These are phyloP conservation scores for Colletotrichum graminicola DNA, from an alignment of 2,329 filamentous ascomycete species.

Conservation along the genomic window DNA sequence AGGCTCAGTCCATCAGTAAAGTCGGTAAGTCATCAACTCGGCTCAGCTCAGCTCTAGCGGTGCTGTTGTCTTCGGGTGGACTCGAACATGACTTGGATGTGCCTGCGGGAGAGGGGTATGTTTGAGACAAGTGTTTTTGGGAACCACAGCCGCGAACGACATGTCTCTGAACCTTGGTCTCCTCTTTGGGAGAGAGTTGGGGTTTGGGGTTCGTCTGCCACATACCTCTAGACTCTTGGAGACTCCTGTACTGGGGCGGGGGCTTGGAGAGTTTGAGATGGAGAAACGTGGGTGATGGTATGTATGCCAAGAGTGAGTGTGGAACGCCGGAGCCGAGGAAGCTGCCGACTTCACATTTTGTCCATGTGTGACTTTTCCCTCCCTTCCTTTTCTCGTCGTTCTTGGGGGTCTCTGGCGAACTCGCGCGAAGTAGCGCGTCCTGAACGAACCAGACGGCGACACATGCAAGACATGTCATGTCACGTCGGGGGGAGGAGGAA, in stretches of 20 bases:
- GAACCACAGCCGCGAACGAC: background rate
- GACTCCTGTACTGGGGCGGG: background rate
- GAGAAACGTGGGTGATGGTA: background rate
- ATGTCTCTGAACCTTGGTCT: background rate
- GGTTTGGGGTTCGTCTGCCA: background rate
- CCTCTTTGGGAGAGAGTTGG: background rate
- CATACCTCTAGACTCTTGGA: background rate
- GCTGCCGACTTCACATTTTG: conserved; percentile 2
- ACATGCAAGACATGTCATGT: background rate
- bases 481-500: too few relatives aligned
- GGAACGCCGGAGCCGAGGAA: background rate
- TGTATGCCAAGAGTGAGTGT: background rate
- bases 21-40: background rate
- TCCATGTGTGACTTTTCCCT: background rate
- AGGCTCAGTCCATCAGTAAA: background rate
- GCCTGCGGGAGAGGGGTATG: background rate
- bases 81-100: background rate
- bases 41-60: background rate
- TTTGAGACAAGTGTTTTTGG: background rate
- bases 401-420: background rate
- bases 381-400: background rate
- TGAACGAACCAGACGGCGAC: background rate
- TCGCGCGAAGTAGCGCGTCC: background rate
- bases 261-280: background rate
- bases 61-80: background rate